phyloP scores from a whole-genome alignment of 441 rosid species.

The Theobroma grandiflorum region DNA sequence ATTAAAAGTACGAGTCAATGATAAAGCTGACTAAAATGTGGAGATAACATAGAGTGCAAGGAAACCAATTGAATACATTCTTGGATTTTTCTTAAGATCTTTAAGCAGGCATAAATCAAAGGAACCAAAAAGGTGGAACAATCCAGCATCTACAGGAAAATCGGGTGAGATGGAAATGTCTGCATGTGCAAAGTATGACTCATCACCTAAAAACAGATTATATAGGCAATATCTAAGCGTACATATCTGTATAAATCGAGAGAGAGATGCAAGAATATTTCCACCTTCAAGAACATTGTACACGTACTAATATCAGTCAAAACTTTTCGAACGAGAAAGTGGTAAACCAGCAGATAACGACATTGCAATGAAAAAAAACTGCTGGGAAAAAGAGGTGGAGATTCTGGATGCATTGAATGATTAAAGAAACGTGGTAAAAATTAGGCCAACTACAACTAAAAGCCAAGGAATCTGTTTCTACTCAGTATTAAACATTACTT shows the following conservation, averaged over 20 bases:
- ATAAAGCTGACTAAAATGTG: neutral
- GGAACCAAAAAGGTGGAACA: neutral
- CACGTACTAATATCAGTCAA: neutral
- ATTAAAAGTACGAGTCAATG: neutral
- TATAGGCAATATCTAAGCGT: neutral
- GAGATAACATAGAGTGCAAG: neutral
- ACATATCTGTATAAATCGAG: neutral
- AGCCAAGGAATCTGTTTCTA: neutral
- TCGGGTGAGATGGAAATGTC: neutral
- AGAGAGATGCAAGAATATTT: neutral
- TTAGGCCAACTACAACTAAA: neutral
- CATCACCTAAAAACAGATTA: neutral
- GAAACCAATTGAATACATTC: neutral
- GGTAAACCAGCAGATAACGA: neutral
- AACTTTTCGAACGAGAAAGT: neutral
- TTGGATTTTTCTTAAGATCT: neutral
- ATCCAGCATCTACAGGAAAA: neutral
- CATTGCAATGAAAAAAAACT: neutral
- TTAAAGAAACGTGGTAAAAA: neutral
- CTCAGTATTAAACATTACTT: neutral
- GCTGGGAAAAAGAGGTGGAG: neutral
- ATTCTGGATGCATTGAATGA: neutral
- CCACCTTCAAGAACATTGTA: conserved; percentile 2
- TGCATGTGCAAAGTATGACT: neutral
- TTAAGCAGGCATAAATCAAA: neutral